Base-by-base conservation (phyloP, 1,284 basidiomycete species). In the Leucoagaricus sp. region DNA sequence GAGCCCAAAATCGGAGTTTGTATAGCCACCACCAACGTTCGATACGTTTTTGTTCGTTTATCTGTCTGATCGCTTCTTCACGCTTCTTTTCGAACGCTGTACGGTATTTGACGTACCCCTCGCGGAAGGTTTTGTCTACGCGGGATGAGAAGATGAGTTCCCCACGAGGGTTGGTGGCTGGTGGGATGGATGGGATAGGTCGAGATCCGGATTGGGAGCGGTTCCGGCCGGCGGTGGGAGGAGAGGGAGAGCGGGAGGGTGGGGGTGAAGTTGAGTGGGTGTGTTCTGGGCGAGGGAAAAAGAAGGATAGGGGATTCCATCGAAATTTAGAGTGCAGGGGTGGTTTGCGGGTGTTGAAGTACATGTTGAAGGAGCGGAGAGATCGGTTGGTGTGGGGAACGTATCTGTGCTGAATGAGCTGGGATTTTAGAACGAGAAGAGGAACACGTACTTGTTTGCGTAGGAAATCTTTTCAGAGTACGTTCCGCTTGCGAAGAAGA, bases 401-500 rank as follows among this genome's bases (percentile, higher is more conserved):
- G 68, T 98, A 99, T 76, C 94, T 96, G 68, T n/a, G 51, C 40
- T 42, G 4, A n/a, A 26, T 23, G 21, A 12, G 40, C 12, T n/a
- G n/a, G n/a, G n/a, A 28, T 7, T 44, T 2, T n/a, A 2, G 15
- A 29, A 1, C 13, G 25, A 10, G 9, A 48, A 1, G 33, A 31
- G 13, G 29, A 10, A 33, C 6, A 72, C 89, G 63, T 69, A 94
- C 95, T 91, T 89, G 75, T 98, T 95, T 8, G 96, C 95, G 67
- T 98, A 98, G 0, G 86, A 89, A 63, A 99, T 97, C 76, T 96
- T 95, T 72, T 98, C 96, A 7, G 90, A 83, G 67, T 98, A 98
- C 84, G 97, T 91, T 7, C 96, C 96, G 64, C 91, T 96, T 1
- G 94, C 94, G 69, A 98, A 98, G 81, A 99, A 98, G 36, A 99